Conservation (phyloP, 768 basidiomycete genomes). For the Termitomyces bulborhizus region DNA sequence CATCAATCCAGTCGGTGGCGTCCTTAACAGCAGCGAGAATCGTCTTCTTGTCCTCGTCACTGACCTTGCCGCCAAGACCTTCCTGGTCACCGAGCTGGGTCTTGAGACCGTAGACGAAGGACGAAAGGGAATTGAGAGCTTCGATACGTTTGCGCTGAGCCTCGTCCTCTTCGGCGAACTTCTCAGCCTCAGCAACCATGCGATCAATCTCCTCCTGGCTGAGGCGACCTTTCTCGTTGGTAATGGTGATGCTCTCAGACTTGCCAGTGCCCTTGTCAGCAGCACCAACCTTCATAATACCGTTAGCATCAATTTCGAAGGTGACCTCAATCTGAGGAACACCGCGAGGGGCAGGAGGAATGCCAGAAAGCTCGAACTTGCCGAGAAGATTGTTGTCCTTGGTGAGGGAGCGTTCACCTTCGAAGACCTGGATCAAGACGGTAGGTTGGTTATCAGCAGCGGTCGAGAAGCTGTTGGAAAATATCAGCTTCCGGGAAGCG, state of each 20-base stretch:
- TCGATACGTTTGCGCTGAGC: conserved; percentile 79
- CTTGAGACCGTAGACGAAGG: conserved; percentile 84
- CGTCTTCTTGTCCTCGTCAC: conserved; percentile 77
- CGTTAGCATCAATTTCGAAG: conserved; percentile 93
- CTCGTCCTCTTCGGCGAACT: conserved; percentile 68
- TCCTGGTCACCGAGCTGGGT: conserved; percentile 80
- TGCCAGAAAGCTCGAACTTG: conserved; percentile 89
- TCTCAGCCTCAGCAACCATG: conserved; percentile 93
- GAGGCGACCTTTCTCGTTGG: conserved; percentile 92
- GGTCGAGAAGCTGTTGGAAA: conserved; percentile 54
- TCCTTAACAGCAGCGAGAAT: conserved; percentile 82
- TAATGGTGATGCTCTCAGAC: conserved; percentile 87
- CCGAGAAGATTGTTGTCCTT: conserved; percentile 99
- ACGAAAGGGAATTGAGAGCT: conserved; percentile 74
- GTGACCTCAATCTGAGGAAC: conserved; percentile 97
- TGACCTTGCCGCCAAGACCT: conserved; percentile 86
- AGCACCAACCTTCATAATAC: conserved; percentile 92
- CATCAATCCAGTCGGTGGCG: conserved; percentile 87
- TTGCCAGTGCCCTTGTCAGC: conserved; percentile 94
- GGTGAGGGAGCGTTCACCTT: conserved; percentile 95
- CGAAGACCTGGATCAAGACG: conserved; percentile 94
- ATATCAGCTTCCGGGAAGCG: conserved; percentile 17
- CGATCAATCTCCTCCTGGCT: conserved; percentile 89
- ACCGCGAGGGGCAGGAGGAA: conserved; percentile 94
- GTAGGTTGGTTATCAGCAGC: conserved; percentile 92